Conservation (phyloP, 169 alveolate species). For the Amoebophrya sp. region DNA sequence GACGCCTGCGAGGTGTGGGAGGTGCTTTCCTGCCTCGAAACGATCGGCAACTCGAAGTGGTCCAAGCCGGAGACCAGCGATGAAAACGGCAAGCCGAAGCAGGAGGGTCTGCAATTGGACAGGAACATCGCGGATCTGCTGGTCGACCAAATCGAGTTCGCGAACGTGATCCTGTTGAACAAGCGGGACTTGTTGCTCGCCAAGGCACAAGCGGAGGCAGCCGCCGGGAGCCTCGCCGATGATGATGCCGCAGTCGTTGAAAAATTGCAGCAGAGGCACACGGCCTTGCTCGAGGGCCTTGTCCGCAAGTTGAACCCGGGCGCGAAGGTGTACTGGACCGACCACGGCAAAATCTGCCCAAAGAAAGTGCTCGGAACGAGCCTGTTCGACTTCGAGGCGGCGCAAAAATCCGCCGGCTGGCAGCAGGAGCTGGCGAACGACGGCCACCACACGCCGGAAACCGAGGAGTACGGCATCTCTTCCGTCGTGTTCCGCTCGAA, state of each 20-base stretch:
- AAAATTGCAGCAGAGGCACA: not conserved
- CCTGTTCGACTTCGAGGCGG: not conserved
- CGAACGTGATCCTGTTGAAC: not conserved
- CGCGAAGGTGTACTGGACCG: not conserved
- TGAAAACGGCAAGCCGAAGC: not conserved
- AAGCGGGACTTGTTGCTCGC: not conserved
- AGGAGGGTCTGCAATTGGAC: not conserved
- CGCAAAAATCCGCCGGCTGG: not conserved
- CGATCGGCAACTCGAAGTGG: not conserved
- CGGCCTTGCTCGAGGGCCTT: not conserved
- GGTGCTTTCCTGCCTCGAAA: not conserved
- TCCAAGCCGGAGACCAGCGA: not conserved
- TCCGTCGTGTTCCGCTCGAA: conserved; percentile 8
- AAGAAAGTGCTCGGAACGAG: not conserved
- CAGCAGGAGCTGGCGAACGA: not conserved
- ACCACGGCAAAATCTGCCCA: not conserved
- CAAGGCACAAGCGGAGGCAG: too few species aligned
- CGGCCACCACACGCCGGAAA: not conserved
- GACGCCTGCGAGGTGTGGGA: not conserved
- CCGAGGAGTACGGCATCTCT: conserved; percentile 10
- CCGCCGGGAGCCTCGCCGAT: too few species aligned
- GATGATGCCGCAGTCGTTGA: too few species aligned
- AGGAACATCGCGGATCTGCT: not conserved
- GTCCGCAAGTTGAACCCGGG: not conserved
- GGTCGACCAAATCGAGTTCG: not conserved